Evolutionary conservation across 169 alveolate species (phyloP).

Genomic region (Eimeria sp.): DNA sequence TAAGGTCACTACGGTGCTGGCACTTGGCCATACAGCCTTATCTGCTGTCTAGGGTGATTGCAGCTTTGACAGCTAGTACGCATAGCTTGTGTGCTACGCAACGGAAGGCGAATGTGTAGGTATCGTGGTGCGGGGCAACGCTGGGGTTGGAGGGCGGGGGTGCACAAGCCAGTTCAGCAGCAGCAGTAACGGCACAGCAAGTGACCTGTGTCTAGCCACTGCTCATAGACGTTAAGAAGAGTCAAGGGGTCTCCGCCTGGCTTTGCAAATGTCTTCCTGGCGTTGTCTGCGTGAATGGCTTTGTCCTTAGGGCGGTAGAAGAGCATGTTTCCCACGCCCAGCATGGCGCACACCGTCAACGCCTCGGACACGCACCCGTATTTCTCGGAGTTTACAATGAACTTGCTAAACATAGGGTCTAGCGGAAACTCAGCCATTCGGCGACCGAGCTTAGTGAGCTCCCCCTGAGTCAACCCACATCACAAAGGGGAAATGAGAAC

Average conservation of each 20-base stretch:
- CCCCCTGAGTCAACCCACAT: slow-evolving; percentile 63
- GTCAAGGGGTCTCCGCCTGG: slow-evolving; percentile 99
- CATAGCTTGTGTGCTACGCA: neutral
- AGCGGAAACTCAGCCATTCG: slow-evolving; percentile 99
- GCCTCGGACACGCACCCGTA: slow-evolving; percentile 98
- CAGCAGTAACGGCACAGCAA: neutral
- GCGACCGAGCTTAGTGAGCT: slow-evolving; percentile 93
- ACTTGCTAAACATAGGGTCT: slow-evolving; percentile 98
- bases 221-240: slow-evolving; percentile 97
- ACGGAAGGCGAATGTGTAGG: neutral
- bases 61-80: neutral
- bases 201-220: slow-evolving; percentile 98
- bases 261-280: slow-evolving; percentile 96
- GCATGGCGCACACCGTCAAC: slow-evolving; percentile 98
- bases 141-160: neutral
- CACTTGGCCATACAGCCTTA: neutral
- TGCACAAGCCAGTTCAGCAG: neutral
- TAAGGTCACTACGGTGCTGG: neutral
- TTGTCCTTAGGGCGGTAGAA: slow-evolving; percentile 99
- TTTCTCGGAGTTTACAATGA: slow-evolving; percentile 93
- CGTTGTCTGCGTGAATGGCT: slow-evolving; percentile 98
- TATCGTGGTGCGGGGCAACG: too few species aligned
- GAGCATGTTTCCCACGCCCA: slow-evolving; percentile 97
- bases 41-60: neutral
- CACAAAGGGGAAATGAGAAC: neutral